These are phyloP conservation scores for Andrographis paniculata DNA, from an alignment of 305 asterid species.

Conservation along the genomic window DNA sequence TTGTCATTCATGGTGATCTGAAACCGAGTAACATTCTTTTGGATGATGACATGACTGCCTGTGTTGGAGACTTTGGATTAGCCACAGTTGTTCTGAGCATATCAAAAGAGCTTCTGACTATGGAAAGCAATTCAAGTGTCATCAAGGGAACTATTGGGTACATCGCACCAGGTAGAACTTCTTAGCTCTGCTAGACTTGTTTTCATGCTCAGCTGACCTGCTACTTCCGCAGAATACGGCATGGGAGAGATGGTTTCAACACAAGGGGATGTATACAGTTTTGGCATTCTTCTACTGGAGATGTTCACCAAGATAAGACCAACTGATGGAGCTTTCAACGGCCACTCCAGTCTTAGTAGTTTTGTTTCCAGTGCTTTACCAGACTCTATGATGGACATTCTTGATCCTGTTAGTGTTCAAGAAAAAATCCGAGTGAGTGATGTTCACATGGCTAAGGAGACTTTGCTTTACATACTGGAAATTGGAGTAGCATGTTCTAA, in stretches of 20 bases:
- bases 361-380: slow-evolving; percentile 7
- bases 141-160: slow-evolving; percentile 22
- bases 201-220: neutral
- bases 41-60: slow-evolving; percentile 19
- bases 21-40: slow-evolving; percentile 17
- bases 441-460: neutral
- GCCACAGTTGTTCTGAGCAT: slow-evolving; percentile 13
- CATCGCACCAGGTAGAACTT: slow-evolving; percentile 7
- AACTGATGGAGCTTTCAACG: slow-evolving; percentile 14
- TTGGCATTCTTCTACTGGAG: slow-evolving; percentile 27
- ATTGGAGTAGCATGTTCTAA: slow-evolving; percentile 22
- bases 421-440: neutral
- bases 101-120: neutral
- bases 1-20: slow-evolving; percentile 10
- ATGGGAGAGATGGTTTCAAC: slow-evolving; percentile 12
- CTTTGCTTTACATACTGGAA: slow-evolving; percentile 8
- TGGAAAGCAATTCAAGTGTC: slow-evolving; percentile 7
- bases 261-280: slow-evolving; percentile 23
- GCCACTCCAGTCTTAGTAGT: slow-evolving; percentile 9
- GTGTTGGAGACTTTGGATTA: slow-evolving; percentile 20
- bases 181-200: neutral
- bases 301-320: slow-evolving; percentile 27
- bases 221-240: slow-evolving; percentile 19
- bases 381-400: slow-evolving; percentile 1
- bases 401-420: slow-evolving; percentile 3